A percentile compares a stretch with the other conserved stretches of the same genome.
These are phyloP conservation scores for Castanopsis chinensis DNA, from an alignment of 306 rosid genomes.

Conservation along the genomic window DNA sequence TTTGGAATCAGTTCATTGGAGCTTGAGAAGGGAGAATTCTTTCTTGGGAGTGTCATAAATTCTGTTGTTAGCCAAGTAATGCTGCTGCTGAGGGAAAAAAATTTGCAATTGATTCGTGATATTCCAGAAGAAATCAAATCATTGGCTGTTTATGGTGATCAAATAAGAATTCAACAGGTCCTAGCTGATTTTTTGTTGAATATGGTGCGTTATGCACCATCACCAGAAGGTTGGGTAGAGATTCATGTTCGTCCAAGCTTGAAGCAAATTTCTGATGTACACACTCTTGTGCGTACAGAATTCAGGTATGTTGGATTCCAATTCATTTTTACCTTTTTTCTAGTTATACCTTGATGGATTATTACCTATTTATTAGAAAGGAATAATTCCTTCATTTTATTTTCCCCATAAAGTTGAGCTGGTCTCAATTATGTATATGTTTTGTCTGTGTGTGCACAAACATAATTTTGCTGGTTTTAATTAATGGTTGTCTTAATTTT, in stretches of 20 bases:
- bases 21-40: conserved; percentile 84
- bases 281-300: conserved; percentile 65
- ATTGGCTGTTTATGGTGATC: conserved; percentile 89
- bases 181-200: conserved; percentile 89
- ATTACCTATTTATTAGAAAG: neutral
- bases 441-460: neutral
- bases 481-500: neutral
- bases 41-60: conserved; percentile 85
- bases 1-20: conserved; percentile 66
- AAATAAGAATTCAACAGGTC: conserved; percentile 87
- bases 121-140: conserved; percentile 97
- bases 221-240: conserved; percentile 98
- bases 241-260: conserved; percentile 76
- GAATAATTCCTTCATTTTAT: neutral
- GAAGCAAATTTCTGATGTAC: conserved; percentile 58
- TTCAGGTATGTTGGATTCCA: conserved; percentile 62
- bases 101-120: conserved; percentile 88
- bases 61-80: conserved; percentile 99
- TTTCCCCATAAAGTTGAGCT: neutral
- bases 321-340: conserved; percentile 15
- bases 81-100: conserved; percentile 82
- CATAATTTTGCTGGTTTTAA: neutral
- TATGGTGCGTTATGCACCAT: conserved; percentile 86
- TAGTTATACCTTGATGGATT: neutral
- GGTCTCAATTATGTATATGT: neutral